phyloP scores from a whole-genome alignment of 495 filamentous ascomycete species.

The Xylaria nigripes region DNA sequence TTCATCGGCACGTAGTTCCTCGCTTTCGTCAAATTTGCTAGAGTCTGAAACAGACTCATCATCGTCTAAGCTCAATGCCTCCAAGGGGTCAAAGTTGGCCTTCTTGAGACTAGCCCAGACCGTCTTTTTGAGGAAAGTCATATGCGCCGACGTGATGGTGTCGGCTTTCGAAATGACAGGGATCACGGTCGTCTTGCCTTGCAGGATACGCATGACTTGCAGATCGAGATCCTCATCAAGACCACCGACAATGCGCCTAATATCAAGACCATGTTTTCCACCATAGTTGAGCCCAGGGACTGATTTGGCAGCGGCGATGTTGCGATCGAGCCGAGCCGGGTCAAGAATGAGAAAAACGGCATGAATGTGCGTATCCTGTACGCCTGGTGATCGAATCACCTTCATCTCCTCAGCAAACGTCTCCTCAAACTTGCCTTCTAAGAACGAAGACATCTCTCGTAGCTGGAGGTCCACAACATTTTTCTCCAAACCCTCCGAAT shows the following conservation, averaged over 20 bases:
- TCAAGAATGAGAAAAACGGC: conserved; percentile 91
- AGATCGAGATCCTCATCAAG: conserved; percentile 87
- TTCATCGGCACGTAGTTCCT: conserved; percentile 42
- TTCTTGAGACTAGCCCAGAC: conserved; percentile 83
- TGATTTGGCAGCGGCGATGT: conserved; percentile 60
- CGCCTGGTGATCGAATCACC: conserved; percentile 84
- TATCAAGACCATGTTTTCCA: conserved; percentile 39
- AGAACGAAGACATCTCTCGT: conserved; percentile 79
- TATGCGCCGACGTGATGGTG: conserved; percentile 86
- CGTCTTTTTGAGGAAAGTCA: conserved; percentile 83
- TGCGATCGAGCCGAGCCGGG: conserved; percentile 75
- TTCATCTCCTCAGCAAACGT: conserved; percentile 98
- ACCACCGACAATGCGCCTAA: conserved; percentile 50
- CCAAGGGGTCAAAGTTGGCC: conserved; percentile 80
- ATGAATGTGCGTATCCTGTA: conserved; percentile 94
- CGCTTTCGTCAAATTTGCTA: conserved; percentile 52
- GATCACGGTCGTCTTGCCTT: conserved; percentile 93
- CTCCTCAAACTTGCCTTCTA: conserved; percentile 97
- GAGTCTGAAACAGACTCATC: conserved; percentile 46
- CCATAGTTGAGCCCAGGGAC: conserved; percentile 43
- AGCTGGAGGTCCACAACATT: conserved; percentile 90
- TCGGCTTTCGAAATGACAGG: conserved; percentile 97
- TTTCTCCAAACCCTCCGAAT: conserved; percentile 88
- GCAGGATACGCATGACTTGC: conserved; percentile 76
- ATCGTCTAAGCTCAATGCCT: conserved; percentile 73